phyloP scores from a whole-genome alignment of 345 rosid genomes.

The Eucalyptus marginata region DNA sequence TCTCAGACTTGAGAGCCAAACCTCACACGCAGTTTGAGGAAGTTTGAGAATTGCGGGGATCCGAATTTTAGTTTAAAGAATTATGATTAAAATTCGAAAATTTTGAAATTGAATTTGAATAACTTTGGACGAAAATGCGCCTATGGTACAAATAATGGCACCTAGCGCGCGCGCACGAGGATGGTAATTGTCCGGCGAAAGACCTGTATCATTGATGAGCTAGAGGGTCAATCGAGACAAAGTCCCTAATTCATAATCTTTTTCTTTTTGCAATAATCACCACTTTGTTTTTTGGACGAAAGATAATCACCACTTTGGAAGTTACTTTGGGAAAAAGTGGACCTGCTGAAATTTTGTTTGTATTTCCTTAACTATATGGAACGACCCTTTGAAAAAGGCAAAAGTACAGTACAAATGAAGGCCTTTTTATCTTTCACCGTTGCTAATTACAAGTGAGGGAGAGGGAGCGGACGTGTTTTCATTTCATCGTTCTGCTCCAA shows the following conservation, averaged over 20 bases:
- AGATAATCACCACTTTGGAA: background rate
- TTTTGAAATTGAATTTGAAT: background rate
- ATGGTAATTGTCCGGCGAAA: no score
- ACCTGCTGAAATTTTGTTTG: background rate
- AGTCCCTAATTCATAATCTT: background rate
- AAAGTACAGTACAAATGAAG: background rate
- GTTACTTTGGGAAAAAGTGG: background rate
- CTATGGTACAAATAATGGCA: background rate
- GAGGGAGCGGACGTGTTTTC: background rate
- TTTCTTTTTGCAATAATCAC: background rate
- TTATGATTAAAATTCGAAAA: background rate
- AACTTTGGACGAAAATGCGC: background rate
- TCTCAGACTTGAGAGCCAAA: background rate
- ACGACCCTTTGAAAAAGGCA: background rate
- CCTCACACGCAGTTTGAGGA: background rate
- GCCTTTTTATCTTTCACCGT: background rate
- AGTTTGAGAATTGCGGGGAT: background rate
- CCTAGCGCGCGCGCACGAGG: fast-evolving
- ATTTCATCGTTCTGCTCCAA: background rate
- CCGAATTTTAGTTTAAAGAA: background rate
- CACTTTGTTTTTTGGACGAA: no score
- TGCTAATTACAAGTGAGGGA: background rate
- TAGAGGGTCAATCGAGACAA: no score
- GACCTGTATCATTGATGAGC: no score
- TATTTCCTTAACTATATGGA: background rate